Conservation (phyloP, 768 basidiomycete species). For the Lactifluus hygrophoroides region DNA sequence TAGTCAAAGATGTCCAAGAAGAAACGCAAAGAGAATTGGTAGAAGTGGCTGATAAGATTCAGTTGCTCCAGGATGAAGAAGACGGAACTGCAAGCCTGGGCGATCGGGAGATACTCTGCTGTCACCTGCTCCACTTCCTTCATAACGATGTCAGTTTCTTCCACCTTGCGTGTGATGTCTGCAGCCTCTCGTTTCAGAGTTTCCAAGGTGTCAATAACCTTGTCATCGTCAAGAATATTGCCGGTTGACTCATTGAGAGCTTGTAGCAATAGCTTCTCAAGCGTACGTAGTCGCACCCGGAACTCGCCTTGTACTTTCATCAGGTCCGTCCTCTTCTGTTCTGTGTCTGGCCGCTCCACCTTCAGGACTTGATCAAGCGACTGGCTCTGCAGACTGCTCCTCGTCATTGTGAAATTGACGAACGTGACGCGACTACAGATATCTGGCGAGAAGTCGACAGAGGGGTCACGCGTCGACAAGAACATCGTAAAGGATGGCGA, state of each 20-base stretch:
- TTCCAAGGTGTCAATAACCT: constrained; percentile 94
- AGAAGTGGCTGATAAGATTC: constrained; percentile 92
- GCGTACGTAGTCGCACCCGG: constrained; percentile 80
- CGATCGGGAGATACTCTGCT: constrained; percentile 86
- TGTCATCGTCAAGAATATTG: constrained; percentile 97
- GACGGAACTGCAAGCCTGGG: constrained; percentile 91
- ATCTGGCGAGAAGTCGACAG: constrained; percentile 95
- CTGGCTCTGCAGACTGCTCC: constrained; percentile 96
- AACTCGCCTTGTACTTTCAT: constrained; percentile 99
- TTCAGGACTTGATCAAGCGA: constrained; percentile 95
- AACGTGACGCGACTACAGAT: constrained; percentile 96
- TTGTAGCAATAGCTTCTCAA: constrained; percentile 88
- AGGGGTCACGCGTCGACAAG: constrained; percentile 93
- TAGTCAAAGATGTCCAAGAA: constrained; percentile 99
- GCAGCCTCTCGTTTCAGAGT: constrained; percentile 94
- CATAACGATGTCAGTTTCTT: constrained; percentile 95
- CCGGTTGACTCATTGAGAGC: constrained; percentile 95
- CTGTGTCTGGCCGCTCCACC: constrained; percentile 94
- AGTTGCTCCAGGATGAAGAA: constrained; percentile 97
- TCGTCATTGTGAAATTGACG: constrained; percentile 98
- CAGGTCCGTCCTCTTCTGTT: constrained; percentile 89
- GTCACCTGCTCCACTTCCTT: constrained; percentile 94
- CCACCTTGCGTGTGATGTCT: constrained; percentile 91
- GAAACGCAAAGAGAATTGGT: constrained; percentile 95
- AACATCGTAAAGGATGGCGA: constrained; percentile 99